These are phyloP conservation scores for Leptodontidium sp. DNA, from an alignment of 2,329 filamentous ascomycete species.

Conservation along the genomic window DNA sequence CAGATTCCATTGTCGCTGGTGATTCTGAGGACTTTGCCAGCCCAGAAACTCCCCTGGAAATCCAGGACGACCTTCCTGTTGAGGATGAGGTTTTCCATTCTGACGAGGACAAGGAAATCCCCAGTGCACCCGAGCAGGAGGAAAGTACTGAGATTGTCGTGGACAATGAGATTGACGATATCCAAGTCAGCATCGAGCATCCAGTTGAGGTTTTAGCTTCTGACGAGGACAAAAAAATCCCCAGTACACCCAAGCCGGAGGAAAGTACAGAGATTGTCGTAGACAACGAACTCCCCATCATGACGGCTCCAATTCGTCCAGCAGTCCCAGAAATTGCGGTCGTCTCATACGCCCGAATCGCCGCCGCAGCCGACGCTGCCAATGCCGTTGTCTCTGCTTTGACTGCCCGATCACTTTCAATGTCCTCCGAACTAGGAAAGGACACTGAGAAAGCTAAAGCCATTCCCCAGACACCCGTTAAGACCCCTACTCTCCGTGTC, in stretches of 20 bases:
- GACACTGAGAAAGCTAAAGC: background rate
- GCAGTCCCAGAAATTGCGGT: background rate
- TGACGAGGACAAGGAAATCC: background rate
- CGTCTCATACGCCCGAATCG: conserved; percentile 1
- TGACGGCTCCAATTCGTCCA: background rate
- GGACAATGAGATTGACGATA: background rate
- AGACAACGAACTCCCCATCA: background rate
- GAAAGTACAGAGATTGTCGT: background rate
- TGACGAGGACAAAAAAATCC: background rate
- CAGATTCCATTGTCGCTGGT: background rate
- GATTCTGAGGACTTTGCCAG: background rate
- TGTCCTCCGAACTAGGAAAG: background rate
- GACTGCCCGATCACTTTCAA: background rate
- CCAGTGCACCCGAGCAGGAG: background rate
- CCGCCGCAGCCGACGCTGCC: background rate
- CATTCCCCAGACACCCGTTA: background rate
- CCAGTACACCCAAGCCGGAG: background rate
- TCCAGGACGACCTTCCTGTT: too few relatives aligned
- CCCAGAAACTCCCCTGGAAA: too few relatives aligned
- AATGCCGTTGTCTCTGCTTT: too few relatives aligned
- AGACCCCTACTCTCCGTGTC: background rate
- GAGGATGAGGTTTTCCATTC: too few relatives aligned
- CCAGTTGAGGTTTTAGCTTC: too few relatives aligned
- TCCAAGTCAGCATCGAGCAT: too few relatives aligned
- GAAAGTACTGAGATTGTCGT: background rate